phyloP scores from a whole-genome alignment of 2,329 filamentous ascomycete species.

The Podosphaera fusca region DNA sequence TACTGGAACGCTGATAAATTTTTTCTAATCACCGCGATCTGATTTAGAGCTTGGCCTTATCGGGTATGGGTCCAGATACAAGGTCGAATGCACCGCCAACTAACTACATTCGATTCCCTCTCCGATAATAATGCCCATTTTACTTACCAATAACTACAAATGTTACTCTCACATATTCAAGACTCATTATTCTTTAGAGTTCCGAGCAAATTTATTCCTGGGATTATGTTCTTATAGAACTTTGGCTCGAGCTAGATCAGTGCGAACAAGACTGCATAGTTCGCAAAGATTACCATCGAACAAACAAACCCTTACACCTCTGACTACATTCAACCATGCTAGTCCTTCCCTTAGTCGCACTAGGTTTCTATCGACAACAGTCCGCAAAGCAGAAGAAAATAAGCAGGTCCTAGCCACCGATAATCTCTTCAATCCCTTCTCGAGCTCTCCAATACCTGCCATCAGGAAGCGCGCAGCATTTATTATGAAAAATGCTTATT shows the following conservation, averaged over 20 bases:
- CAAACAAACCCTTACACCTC: neutral
- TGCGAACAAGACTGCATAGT: neutral
- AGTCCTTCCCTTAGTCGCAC: neutral
- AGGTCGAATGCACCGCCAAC: constrained; percentile 8
- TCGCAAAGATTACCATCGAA: neutral
- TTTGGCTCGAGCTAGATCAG: too few relatives aligned
- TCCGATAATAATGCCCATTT: neutral
- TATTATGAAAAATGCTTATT: constrained; percentile 83
- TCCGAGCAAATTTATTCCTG: neutral
- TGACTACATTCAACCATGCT: neutral
- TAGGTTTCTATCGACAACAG: neutral
- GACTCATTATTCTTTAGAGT: neutral
- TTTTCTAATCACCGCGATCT: too few relatives aligned
- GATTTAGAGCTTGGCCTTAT: constrained; percentile 6
- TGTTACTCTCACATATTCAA: neutral
- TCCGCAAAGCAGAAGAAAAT: constrained; percentile 6
- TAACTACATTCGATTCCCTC: neutral
- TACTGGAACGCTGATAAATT: neutral
- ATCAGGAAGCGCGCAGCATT: constrained; percentile 74
- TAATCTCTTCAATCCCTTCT: constrained; percentile 85
- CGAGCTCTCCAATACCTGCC: constrained; percentile 65
- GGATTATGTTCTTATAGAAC: neutral
- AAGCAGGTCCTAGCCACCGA: constrained; percentile 25
- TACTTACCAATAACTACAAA: neutral
- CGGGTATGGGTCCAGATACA: constrained; percentile 8